Base-by-base conservation (phyloP, 495 filamentous ascomycete species). In the Penicillium desertorum region DNA sequence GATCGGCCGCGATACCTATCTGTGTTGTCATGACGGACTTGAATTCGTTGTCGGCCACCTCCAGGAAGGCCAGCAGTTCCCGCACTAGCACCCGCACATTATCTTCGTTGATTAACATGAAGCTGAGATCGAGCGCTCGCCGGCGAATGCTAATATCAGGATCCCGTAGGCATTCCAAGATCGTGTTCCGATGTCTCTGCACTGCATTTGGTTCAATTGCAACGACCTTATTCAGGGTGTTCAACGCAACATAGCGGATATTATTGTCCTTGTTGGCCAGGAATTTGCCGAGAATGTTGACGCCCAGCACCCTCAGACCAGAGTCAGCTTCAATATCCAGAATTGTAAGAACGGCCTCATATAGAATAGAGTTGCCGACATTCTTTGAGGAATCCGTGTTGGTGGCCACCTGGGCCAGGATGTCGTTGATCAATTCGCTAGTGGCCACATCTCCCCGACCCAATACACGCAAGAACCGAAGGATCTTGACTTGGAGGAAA, bases 321-420 rank as follows among this genome's bases (percentile, higher is more conserved):
- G 93, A 93, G 69, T 98, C 94, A 7, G 94, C 95, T 71, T 98
- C 93, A 59, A 98, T 98, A 62, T 98, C 94, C 34, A 98, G 85
- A 59, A 98, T 98, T 0, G 94, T 98, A 37, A 95, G 86, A 29
- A 98, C 94, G 7, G 94, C 91, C 75, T 98, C 94, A 76, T 98
- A 98, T 10, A 98, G 82, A 58, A 98, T 98, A 6, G 94, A 88
- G 69, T 98, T 98, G 51, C 94, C 94, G 29, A 98, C 94, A 62
- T 98, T 98, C 79, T 98, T 98, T 29, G 93, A 91, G 0, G 94
- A 91, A 63, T 98, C 94, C 2, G 94, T 98, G 68, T 98, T 98
- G 45, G 94, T 97, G 44, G 94, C 94, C 51, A 98, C 94, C 78
- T 98, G 95, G 36, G 94, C 95, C 53, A 98, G 76, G 57, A 98